These are phyloP conservation scores for Pythium brassicae DNA, from an alignment of 352 stramenopile genomes.

Conservation along the genomic window DNA sequence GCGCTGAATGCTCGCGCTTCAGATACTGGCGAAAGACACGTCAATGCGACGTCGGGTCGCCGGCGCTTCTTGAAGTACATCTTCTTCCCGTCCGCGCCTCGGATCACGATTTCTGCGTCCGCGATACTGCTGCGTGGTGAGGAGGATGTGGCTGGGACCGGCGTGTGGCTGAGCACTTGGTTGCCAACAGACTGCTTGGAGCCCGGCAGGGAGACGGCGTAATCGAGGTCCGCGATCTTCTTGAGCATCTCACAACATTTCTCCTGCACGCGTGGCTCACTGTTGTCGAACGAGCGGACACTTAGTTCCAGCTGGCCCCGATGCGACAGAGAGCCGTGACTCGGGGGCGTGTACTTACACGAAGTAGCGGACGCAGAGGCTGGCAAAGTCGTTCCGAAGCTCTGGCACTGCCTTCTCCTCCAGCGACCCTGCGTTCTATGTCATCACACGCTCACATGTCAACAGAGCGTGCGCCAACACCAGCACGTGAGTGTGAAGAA, in stretches of 20 bases:
- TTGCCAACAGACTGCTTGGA: neutral
- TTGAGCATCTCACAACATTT: slow-evolving; percentile 12
- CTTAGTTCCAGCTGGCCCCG: too few species aligned
- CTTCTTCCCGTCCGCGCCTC: slow-evolving; percentile 27
- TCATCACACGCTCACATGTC: neutral
- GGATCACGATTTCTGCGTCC: slow-evolving; percentile 31
- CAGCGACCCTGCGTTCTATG: neutral
- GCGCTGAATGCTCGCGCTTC: neutral
- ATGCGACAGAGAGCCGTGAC: too few species aligned
- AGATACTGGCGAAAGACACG: neutral
- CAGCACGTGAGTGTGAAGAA: too few species aligned
- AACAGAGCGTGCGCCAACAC: too few species aligned
- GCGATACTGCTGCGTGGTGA: slow-evolving; percentile 10
- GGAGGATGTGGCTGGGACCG: too few species aligned
- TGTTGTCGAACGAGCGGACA: neutral
- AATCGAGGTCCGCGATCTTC: slow-evolving; percentile 10
- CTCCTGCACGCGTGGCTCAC: slow-evolving; percentile 5
- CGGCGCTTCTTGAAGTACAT: slow-evolving; percentile 33
- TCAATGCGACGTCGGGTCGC: neutral
- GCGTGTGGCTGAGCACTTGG: neutral
- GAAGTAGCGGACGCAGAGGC: slow-evolving; percentile 5
- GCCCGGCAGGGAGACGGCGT: neutral
- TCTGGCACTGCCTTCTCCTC: too few species aligned
- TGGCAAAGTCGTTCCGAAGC: slow-evolving; percentile 2
- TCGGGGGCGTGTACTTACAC: slow-evolving; percentile 1